A percentile compares a stretch with the other conserved stretches of the same genome.
Evolutionary conservation across 805 yeast species (phyloP).

Genomic region (Wickerhamomyces subpelliculosus): DNA sequence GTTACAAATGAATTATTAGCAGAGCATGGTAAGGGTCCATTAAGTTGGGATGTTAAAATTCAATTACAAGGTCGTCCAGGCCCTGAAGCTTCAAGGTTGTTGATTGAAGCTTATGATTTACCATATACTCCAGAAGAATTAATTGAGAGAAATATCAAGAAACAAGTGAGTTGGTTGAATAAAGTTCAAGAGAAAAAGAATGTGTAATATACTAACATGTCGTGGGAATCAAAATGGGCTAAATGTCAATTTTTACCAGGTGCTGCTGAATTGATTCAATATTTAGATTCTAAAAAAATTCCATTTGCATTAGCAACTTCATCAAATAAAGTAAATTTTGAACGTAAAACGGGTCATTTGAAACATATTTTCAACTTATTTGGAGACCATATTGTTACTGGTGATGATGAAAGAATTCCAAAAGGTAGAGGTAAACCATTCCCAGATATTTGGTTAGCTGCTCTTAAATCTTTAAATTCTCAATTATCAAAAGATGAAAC

Average conservation of each 20-base stretch:
- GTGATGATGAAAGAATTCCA: constrained; percentile 82
- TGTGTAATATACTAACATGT: neutral
- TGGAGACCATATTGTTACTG: constrained; percentile 65
- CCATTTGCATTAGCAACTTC: constrained; percentile 94
- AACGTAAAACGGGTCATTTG: constrained; percentile 69
- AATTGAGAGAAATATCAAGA: constrained; percentile 40
- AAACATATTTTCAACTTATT: constrained; percentile 58
- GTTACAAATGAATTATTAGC: constrained; percentile 63
- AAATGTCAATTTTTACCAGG: constrained; percentile 73
- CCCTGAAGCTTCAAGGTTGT: constrained; percentile 54
- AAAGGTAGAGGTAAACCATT: constrained; percentile 87
- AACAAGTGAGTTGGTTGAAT: constrained; percentile 27
- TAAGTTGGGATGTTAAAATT: constrained; percentile 87
- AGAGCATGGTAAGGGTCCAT: constrained; percentile 66
- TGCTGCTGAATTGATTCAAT: constrained; percentile 58
- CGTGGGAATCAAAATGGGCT: constrained; percentile 44
- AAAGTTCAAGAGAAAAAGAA: neutral
- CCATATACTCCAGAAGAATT: constrained; percentile 65
- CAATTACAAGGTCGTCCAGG: constrained; percentile 92
- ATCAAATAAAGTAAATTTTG: constrained; percentile 53
- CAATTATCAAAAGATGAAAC: constrained; percentile 30
- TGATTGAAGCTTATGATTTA: constrained; percentile 63
- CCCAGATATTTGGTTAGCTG: constrained; percentile 89
- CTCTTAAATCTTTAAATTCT: constrained; percentile 65
- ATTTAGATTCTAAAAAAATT: constrained; percentile 42